Percentiles rank a stretch among this genome's conserved stretches.
Evolutionary conservation across 306 rosid genomes (phyloP).

Genomic region (Astragalus membranaceus): DNA sequence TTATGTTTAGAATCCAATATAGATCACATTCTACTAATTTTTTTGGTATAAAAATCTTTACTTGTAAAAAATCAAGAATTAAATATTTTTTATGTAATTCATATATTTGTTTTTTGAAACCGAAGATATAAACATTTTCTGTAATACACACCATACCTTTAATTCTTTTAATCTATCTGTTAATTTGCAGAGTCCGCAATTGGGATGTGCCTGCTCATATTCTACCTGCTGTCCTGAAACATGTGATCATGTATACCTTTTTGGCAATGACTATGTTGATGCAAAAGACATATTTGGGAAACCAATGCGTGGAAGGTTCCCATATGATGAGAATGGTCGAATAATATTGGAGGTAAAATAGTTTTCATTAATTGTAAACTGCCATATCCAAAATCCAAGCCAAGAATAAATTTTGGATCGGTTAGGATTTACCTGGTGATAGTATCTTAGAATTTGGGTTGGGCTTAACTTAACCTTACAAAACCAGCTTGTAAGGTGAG

Average conservation of each 20-base stretch:
- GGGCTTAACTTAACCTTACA: no score
- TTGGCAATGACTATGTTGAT: conserved; percentile 83
- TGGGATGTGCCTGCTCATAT: conserved; percentile 76
- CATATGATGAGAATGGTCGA: conserved; percentile 82
- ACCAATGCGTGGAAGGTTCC: conserved; percentile 86
- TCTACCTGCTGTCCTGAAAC: conserved; percentile 71
- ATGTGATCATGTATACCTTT: conserved; percentile 92
- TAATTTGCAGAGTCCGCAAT: conserved; percentile 55
- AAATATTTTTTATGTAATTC: background rate
- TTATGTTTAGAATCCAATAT: background rate
- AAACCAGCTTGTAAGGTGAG: no score
- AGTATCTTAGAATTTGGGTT: no score
- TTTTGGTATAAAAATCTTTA: background rate
- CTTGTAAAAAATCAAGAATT: background rate
- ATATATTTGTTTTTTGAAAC: background rate
- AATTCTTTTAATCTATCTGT: conserved; percentile 6
- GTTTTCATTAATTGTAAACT: conserved; percentile 15
- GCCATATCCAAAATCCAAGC: conserved; percentile 13
- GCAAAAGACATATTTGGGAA: conserved; percentile 84
- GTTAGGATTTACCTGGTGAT: conserved; percentile 2
- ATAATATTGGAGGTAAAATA: conserved; percentile 78
- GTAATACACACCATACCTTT: background rate
- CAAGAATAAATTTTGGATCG: conserved; percentile 15
- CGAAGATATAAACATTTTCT: conserved; percentile 5
- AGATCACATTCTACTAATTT: background rate